phyloP scores from a whole-genome alignment of 78 protist genomes.

The Monosiga brevicollis region DNA sequence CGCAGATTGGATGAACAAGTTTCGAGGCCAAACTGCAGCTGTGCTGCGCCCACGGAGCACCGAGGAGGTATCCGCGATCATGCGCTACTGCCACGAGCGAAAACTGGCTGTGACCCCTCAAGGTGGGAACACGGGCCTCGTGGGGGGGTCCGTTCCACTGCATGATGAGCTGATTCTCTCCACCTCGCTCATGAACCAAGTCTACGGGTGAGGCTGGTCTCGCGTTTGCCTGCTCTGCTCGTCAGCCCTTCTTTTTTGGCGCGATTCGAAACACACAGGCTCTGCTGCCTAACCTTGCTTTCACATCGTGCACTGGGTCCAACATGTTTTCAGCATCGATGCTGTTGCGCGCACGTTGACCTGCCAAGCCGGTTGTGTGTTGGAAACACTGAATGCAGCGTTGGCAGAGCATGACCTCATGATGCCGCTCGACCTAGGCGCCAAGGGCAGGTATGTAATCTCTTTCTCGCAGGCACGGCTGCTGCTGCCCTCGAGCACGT shows the following conservation, averaged over 20 bases:
- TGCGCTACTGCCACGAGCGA: conserved; percentile 48
- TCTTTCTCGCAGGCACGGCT: no score
- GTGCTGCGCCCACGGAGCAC: conserved; percentile 45
- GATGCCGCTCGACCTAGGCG: conserved; percentile 89
- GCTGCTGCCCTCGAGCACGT: neutral
- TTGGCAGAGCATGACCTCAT: conserved; percentile 45
- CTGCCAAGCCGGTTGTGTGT: conserved; percentile 74
- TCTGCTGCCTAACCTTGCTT: neutral
- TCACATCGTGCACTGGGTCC: no score
- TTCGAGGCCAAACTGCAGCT: conserved; percentile 13
- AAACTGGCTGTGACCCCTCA: conserved; percentile 79
- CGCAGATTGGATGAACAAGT: conserved; percentile 46
- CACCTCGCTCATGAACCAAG: conserved; percentile 45
- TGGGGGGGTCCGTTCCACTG: conserved; percentile 76
- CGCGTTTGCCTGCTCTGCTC: no score
- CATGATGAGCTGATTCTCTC: conserved; percentile 76
- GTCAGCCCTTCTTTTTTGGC: no score
- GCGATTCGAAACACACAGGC: no score
- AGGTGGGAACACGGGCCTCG: conserved; percentile 97
- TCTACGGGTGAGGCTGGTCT: conserved; percentile 14
- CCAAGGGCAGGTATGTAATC: conserved; percentile 72
- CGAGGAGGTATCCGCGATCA: conserved; percentile 30
- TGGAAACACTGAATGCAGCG: conserved; percentile 46
- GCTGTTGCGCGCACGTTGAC: conserved; percentile 23
- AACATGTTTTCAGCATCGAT: no score